phyloP scores from a whole-genome alignment of 2,329 filamentous ascomycete species.

The Fusarium tjaetaba region DNA sequence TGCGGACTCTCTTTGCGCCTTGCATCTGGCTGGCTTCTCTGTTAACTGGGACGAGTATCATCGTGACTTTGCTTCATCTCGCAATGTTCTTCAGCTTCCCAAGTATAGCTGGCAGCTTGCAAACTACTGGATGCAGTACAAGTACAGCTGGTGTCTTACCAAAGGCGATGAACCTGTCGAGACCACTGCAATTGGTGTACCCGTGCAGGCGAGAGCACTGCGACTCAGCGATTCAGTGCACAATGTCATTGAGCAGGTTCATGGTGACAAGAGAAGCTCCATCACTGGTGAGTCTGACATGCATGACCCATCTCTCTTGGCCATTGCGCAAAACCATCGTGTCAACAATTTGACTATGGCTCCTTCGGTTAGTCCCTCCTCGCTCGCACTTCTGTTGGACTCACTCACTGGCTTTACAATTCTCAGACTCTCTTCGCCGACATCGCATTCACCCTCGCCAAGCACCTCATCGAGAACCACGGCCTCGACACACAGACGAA shows the following conservation, averaged over 20 bases:
- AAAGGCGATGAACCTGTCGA: conserved; percentile 58
- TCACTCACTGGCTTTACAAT: fast-evolving
- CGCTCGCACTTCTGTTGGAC: fast-evolving
- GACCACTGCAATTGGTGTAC: fast-evolving
- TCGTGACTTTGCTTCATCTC: conserved; percentile 54
- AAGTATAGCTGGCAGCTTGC: conserved; percentile 78
- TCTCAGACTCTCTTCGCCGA: background rate
- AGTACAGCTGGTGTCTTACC: conserved; percentile 76
- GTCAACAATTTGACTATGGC: background rate
- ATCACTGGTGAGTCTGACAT: background rate
- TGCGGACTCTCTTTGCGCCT: conserved; percentile 61
- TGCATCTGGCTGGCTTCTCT: conserved; percentile 70
- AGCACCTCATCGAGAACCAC: background rate
- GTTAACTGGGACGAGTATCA: conserved; percentile 77
- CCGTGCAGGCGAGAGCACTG: fast-evolving
- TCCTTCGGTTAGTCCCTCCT: background rate
- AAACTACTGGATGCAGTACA: conserved; percentile 73
- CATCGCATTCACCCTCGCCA: background rate
- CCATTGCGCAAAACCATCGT: background rate
- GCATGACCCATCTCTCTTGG: background rate
- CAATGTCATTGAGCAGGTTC: background rate
- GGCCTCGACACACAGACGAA: background rate
- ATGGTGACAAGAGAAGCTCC: background rate
- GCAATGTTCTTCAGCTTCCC: conserved; percentile 69
- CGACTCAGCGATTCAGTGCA: background rate